phyloP scores from a whole-genome alignment of 495 filamentous ascomycete genomes.

The Talaromyces nanjingensis region DNA sequence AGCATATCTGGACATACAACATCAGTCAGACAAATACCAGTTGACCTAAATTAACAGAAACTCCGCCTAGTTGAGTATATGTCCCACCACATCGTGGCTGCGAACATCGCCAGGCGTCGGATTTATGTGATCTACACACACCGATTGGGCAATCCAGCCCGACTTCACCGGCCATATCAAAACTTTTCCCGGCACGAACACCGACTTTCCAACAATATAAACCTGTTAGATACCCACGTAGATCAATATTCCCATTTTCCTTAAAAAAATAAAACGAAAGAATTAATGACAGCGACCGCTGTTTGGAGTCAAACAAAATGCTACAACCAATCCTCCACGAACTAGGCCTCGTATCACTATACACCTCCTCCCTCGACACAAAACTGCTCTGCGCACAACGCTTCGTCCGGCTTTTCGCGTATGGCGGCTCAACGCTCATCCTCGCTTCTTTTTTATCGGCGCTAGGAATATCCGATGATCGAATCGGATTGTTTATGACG shows the following conservation, averaged over 20 bases:
- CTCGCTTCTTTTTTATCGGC: constrained; percentile 64
- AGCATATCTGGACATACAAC: no score
- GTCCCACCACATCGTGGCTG: no score
- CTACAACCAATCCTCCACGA: constrained; percentile 19
- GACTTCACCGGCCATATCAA: not conserved
- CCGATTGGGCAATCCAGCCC: not conserved
- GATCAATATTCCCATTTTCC: not conserved
- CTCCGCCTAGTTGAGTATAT: no score
- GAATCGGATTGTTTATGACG: constrained; percentile 85
- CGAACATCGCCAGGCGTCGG: not conserved
- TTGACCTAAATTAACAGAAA: no score
- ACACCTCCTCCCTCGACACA: constrained; percentile 48
- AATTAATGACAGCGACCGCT: not conserved
- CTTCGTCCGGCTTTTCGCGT: constrained; percentile 73
- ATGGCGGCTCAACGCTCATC: constrained; percentile 68
- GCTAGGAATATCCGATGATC: constrained; percentile 57
- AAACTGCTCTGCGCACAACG: constrained; percentile 69
- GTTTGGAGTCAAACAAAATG: not conserved
- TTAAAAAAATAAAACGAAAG: not conserved
- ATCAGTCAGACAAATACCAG: no score
- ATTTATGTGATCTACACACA: not conserved
- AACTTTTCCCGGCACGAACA: not conserved
- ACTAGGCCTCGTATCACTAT: constrained; percentile 34
- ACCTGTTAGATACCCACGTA: not conserved
- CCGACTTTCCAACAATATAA: not conserved